These are phyloP conservation scores for Bipolaris sorokiniana DNA, from an alignment of 2,329 filamentous ascomycete genomes.

Conservation along the genomic window DNA sequence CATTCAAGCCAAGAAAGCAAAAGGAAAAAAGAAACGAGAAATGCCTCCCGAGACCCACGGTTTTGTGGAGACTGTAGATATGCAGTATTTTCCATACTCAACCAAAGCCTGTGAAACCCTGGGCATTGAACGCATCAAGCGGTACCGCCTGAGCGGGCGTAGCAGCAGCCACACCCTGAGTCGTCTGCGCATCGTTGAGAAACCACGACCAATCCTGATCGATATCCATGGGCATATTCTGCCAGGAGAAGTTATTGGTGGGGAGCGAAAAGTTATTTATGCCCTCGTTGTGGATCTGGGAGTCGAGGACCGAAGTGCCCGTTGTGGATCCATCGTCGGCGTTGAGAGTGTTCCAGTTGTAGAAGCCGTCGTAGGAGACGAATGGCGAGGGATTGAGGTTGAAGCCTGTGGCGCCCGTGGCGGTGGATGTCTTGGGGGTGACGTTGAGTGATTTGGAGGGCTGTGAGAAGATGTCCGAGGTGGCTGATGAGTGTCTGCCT, in stretches of 20 bases:
- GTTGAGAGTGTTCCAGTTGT: slow-evolving; percentile 41
- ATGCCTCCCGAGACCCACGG: neutral
- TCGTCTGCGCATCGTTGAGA: slow-evolving; percentile 39
- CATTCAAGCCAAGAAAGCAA: too few relatives aligned
- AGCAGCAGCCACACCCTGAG: slow-evolving; percentile 11
- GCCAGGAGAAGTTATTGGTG: slow-evolving; percentile 48
- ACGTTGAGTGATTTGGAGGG: slow-evolving; percentile 18
- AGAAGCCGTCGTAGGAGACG: slow-evolving; percentile 50
- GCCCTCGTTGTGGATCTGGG: slow-evolving; percentile 39
- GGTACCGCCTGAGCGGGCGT: slow-evolving; percentile 1
- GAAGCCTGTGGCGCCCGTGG: slow-evolving; percentile 15
- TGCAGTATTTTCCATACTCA: slow-evolving; percentile 1
- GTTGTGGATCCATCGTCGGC: slow-evolving; percentile 19
- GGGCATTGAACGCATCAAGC: slow-evolving; percentile 27
- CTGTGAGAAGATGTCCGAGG: slow-evolving; percentile 22
- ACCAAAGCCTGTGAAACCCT: slow-evolving; percentile 39
- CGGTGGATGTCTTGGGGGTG: slow-evolving; percentile 23
- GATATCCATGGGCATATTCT: slow-evolving; percentile 51
- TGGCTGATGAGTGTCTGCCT: slow-evolving; percentile 9
- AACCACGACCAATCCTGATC: slow-evolving; percentile 53
- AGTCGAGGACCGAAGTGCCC: slow-evolving; percentile 11
- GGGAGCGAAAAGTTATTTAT: slow-evolving; percentile 42
- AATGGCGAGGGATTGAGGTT: slow-evolving; percentile 36
- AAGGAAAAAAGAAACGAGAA: neutral
- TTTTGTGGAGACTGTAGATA: too few relatives aligned